A percentile compares a stretch with the other conserved stretches of the same genome.
phyloP scores from a whole-genome alignment of 257 asterid species.

The Petrea volubilis region DNA sequence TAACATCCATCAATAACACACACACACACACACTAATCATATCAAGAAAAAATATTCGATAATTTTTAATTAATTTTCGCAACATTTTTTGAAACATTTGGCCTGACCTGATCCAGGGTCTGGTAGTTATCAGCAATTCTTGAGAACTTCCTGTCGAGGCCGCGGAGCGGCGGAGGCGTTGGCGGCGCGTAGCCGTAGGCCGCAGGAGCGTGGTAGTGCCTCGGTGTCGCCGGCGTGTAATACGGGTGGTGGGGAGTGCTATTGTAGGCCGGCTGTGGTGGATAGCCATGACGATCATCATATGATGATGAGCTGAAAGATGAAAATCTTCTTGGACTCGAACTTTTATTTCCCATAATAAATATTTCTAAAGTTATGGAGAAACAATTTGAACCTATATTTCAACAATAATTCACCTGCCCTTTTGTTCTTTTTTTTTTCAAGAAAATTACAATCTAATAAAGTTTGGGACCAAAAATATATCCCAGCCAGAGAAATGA shows the following conservation, averaged over 20 bases:
- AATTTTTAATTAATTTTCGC: too few species aligned
- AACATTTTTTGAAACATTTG: neutral
- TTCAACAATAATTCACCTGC: neutral
- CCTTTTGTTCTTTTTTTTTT: too few species aligned
- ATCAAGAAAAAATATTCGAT: too few species aligned
- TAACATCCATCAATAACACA: too few species aligned
- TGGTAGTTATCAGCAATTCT: constrained; percentile 49
- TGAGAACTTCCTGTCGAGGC: constrained; percentile 39
- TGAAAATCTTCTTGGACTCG: constrained; percentile 35
- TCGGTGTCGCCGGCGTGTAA: constrained; percentile 34
- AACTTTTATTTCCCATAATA: constrained; percentile 39
- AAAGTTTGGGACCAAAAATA: neutral
- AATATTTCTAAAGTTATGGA: neutral
- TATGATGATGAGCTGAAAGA: constrained; percentile 34
- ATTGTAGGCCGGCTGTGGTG: constrained; percentile 10
- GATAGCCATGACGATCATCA: constrained; percentile 33
- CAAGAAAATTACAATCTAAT: neutral
- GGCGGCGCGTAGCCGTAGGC: constrained; percentile 23
- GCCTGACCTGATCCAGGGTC: constrained; percentile 45
- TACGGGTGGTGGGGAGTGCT: constrained; percentile 31
- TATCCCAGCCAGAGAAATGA: neutral
- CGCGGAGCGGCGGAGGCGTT: constrained; percentile 15
- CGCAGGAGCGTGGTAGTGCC: constrained; percentile 40
- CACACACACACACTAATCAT: too few species aligned
- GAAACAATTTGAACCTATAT: neutral